Evolutionary conservation across 108 stramenopile genomes (phyloP).

Genomic region (Skeletonema costatum): DNA sequence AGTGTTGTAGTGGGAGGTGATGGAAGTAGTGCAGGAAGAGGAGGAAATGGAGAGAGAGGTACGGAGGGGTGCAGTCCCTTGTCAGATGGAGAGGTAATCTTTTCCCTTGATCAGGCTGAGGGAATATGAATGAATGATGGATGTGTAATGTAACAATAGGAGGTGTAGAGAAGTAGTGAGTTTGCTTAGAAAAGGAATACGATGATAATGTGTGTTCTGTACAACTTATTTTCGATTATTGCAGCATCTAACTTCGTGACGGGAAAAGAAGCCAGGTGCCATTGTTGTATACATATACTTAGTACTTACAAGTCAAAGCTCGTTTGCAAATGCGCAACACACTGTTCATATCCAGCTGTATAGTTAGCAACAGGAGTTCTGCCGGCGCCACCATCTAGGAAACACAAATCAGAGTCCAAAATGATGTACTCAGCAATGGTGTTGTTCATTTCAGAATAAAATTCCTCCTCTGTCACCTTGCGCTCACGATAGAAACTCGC

Average conservation of each 20-base stretch:
- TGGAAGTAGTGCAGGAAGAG: constrained; percentile 11
- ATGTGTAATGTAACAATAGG: neutral
- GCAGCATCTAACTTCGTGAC: too few relatives aligned
- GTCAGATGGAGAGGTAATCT: constrained; percentile 23
- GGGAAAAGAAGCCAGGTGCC: too few relatives aligned
- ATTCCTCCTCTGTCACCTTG: constrained; percentile 37
- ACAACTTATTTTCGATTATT: neutral
- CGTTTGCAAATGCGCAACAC: constrained; percentile 27
- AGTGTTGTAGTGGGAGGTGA: constrained; percentile 33
- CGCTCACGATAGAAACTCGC: constrained; percentile 49
- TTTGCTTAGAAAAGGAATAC: neutral
- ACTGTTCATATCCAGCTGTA: constrained; percentile 19
- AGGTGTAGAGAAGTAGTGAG: neutral
- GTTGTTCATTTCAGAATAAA: constrained; percentile 22
- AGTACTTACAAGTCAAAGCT: constrained; percentile 3
- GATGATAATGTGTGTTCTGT: too few relatives aligned
- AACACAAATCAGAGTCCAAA: constrained; percentile 27
- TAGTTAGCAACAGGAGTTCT: neutral
- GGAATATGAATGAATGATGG: constrained; percentile 15
- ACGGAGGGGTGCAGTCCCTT: neutral
- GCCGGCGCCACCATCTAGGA: constrained; percentile 1
- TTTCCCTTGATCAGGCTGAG: constrained; percentile 47
- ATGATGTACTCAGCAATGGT: constrained; percentile 32
- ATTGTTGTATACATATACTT: too few relatives aligned
- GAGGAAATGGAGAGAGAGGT: neutral